Evolutionary conservation across 345 rosid genomes (phyloP), one percentile per base, ranked within the genome.

Genomic region (Atalantia buxifolia): DNA sequence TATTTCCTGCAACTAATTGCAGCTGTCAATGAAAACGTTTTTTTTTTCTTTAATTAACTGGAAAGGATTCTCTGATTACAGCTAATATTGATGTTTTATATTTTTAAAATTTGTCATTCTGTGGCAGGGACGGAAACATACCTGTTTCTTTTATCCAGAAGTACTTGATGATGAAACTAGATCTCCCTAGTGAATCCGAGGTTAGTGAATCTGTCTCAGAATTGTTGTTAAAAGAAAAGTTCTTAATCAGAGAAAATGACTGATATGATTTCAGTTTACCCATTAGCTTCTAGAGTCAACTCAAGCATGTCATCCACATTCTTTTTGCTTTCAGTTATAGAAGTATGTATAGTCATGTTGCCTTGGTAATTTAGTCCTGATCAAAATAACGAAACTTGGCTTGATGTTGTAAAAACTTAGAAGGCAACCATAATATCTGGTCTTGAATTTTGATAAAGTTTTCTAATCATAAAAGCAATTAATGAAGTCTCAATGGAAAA

Each of bases 111-210:
- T 55, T 69, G 22, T 69, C 22, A 9, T 48, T 75, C 36, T 66
- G 27, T 81, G 67, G 36, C 90, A 95, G 99, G 89, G 98, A 92
- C 85, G 95, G 94, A 74, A 88, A 80, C 67, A 78, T 91, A 73
- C 90, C 95, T 0, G 93, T 94, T 80, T 92, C 94, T 56, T 88
- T 83, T 76, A 85, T 96, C 84, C 97, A 96, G 69, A 94, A 96
- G 86, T 96, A 96, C 81, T 89, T 94, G 68, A 79, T 84, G 84
- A 85, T 77, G 90, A 94, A 96, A 89, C 88, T 96, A 31, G 87
- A 89, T 75, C 95, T 94, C 60, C 38, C 78, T 35, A 85, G 78
- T 82, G 98, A 91, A 79, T 80, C 91, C 76, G 93, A 96, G 92
- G 98, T 90, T 69, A 86, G 91, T 78, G 69, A 64, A 67, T 76